phyloP scores from a whole-genome alignment of 2,329 filamentous ascomycete genomes.

The Cercospora zeina region DNA sequence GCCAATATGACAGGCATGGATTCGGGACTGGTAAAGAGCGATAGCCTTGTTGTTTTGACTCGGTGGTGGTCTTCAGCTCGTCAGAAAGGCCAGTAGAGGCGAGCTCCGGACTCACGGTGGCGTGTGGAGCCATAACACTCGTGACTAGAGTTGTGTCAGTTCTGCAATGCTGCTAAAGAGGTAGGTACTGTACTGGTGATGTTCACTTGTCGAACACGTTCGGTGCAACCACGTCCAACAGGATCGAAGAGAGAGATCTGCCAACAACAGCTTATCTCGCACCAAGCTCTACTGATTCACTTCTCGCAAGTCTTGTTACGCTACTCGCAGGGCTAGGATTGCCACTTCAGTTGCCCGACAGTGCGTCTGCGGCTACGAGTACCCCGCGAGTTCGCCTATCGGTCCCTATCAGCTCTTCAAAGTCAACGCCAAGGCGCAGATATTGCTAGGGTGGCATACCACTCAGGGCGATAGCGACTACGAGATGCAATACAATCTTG shows the following conservation, averaged over 20 bases:
- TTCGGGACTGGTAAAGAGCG: constrained; percentile 28
- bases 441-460: constrained; percentile 8
- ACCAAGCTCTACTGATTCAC: constrained; percentile 1
- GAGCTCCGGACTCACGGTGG: constrained; percentile 10
- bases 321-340: constrained; percentile 4
- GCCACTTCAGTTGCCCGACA: constrained; percentile 17
- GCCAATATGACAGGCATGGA: constrained; percentile 48
- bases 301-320: constrained; percentile 10
- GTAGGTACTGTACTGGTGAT: not conserved
- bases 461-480: constrained; percentile 13
- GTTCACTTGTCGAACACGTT: not conserved
- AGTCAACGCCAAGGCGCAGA: constrained; percentile 6
- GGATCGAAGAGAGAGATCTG: not conserved
- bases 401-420: constrained; percentile 10
- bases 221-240: not conserved
- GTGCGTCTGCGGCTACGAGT: constrained; percentile 8
- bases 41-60: constrained; percentile 11
- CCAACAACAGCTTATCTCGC: constrained; percentile 4
- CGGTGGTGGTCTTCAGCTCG: not conserved
- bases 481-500: constrained; percentile 4
- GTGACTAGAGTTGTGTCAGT: not conserved
- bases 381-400: constrained; percentile 13
- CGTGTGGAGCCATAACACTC: constrained; percentile 28
- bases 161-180: not conserved
- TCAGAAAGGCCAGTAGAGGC: not conserved